A percentile compares a stretch with the other conserved stretches of the same genome.
Evolutionary conservation across 805 yeast genomes (phyloP).

Genomic region (Cyberlindnera americana): DNA sequence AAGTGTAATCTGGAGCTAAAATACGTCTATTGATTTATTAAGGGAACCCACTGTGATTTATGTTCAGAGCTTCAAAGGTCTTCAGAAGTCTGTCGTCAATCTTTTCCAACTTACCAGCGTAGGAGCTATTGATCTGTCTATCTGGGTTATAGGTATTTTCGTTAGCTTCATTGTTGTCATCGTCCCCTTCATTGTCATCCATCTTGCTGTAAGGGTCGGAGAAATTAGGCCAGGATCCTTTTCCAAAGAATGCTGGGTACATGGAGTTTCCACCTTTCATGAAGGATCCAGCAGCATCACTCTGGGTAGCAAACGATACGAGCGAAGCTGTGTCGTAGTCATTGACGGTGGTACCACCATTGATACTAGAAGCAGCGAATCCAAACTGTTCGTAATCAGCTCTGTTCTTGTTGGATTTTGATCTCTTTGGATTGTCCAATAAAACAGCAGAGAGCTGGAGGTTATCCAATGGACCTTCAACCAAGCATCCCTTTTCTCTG

Average conservation of each 20-base stretch:
- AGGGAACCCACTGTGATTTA: slow-evolving; percentile 6
- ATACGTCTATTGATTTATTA: too few relatives aligned
- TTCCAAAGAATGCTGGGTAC: slow-evolving; percentile 21
- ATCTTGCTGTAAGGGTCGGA: slow-evolving; percentile 17
- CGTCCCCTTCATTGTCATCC: slow-evolving; percentile 2
- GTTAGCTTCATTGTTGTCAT: not conserved
- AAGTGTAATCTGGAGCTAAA: too few relatives aligned
- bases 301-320: slow-evolving; percentile 35
- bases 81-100: slow-evolving; percentile 14
- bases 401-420: slow-evolving; percentile 12
- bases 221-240: slow-evolving; percentile 26
- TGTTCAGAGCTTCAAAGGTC: slow-evolving; percentile 14
- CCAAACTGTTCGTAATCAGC: slow-evolving; percentile 9
- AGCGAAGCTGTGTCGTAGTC: slow-evolving; percentile 38
- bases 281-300: slow-evolving; percentile 15
- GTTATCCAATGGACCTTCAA: slow-evolving; percentile 83
- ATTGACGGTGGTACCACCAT: slow-evolving; percentile 19
- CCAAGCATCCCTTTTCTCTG: slow-evolving; percentile 81
- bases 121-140: slow-evolving; percentile 31
- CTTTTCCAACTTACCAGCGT: slow-evolving; percentile 31
- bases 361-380: slow-evolving; percentile 9
- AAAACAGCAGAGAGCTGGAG: slow-evolving; percentile 70
- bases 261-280: slow-evolving; percentile 7
- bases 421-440: slow-evolving; percentile 31
- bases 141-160: slow-evolving; percentile 18